These are phyloP conservation scores for barley (Hordeum vulgare) DNA, from an alignment of 176 grass and related monocot species.

Conservation along the genomic window MorexV3_pseudomolecules_assembly NC_058518.1:29008925-29009424, in stretches of 20 bases:
- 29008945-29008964: no score
- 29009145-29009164: no score
- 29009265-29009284: slow-evolving; percentile 77
- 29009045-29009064: no score
- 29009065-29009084: no score
- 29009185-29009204: slow-evolving; percentile 68
- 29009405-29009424: slow-evolving; percentile 86
- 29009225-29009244: slow-evolving; percentile 45
- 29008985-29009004: no score
- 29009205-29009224: slow-evolving; percentile 68
- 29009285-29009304: slow-evolving; percentile 81
- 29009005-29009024: no score
- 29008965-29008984: no score
- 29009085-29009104: no score
- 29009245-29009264: slow-evolving; percentile 40
- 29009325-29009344: slow-evolving; percentile 45
- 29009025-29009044: no score
- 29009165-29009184: slow-evolving; percentile 61
- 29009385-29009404: slow-evolving; percentile 51
- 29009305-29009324: slow-evolving; percentile 80
- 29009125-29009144: no score
- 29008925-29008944: no score
- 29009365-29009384: slow-evolving; percentile 79
- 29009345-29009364: slow-evolving; percentile 94
- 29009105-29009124: no score